Evolutionary conservation across 352 stramenopile species (phyloP).

Genomic region (Paralagenidium karlingii): DNA sequence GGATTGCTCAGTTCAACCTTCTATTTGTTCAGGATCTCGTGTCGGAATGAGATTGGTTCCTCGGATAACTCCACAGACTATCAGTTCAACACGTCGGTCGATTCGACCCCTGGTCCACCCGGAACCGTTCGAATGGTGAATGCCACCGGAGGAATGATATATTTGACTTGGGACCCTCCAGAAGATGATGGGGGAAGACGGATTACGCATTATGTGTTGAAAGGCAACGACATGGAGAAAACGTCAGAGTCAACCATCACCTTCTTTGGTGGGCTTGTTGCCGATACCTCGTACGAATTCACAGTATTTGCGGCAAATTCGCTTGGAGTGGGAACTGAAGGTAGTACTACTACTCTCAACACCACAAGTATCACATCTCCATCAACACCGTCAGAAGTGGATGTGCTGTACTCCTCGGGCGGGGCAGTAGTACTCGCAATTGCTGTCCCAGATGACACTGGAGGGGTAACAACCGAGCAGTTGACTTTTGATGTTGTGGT

Average conservation of each 20-base stretch:
- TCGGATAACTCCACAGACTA: slow-evolving; percentile 14
- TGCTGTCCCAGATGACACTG: slow-evolving; percentile 20
- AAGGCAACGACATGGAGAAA: slow-evolving; percentile 6
- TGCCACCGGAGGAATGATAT: slow-evolving; percentile 24
- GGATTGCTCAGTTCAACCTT: slow-evolving; percentile 21
- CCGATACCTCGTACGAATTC: slow-evolving; percentile 26
- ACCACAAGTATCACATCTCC: slow-evolving; percentile 16
- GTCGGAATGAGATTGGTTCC: slow-evolving; percentile 30
- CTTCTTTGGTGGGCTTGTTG: slow-evolving; percentile 21
- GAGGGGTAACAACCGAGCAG: slow-evolving; percentile 12
- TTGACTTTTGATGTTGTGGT: slow-evolving; percentile 28
- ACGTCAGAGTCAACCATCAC: slow-evolving; percentile 1
- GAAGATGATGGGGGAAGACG: slow-evolving; percentile 38
- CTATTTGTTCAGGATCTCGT: slow-evolving; percentile 38
- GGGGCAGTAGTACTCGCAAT: slow-evolving; percentile 21
- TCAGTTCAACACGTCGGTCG: slow-evolving; percentile 22
- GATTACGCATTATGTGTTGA: slow-evolving; percentile 26
- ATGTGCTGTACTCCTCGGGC: slow-evolving; percentile 17
- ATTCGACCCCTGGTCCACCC: slow-evolving; percentile 34
- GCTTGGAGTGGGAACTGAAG: slow-evolving; percentile 21
- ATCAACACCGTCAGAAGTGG: slow-evolving; percentile 10
- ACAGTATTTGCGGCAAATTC: slow-evolving; percentile 32
- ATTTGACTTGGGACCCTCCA: slow-evolving; percentile 21
- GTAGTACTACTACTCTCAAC: slow-evolving; percentile 7
- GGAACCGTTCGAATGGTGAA: slow-evolving; percentile 6